Evolutionary conservation across 495 filamentous ascomycete genomes (phyloP).

Genomic region (Penicillium waksmanii): DNA sequence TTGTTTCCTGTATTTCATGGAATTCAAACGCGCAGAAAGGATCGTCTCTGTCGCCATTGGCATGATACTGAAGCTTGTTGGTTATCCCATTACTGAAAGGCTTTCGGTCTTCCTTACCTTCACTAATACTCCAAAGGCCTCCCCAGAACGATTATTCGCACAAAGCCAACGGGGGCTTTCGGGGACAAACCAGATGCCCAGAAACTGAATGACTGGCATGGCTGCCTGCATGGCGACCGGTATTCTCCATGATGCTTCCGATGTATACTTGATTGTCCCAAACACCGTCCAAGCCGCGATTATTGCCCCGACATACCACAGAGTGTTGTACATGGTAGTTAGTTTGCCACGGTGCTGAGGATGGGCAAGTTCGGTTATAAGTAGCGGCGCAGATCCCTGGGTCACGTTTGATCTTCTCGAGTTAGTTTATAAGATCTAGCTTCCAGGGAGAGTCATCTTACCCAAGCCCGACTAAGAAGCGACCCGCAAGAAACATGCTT

Average conservation of each 20-base stretch:
- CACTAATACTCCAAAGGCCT: conserved; percentile 15
- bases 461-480: conserved; percentile 25
- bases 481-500: conserved; percentile 20
- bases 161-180: conserved; percentile 56
- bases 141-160: conserved; percentile 34
- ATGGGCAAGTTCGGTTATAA: conserved; percentile 64
- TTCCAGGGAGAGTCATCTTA: not conserved
- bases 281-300: conserved; percentile 32
- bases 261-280: conserved; percentile 30
- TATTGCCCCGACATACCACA: conserved; percentile 64
- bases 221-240: conserved; percentile 29
- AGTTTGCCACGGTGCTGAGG: conserved; percentile 64
- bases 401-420: conserved; percentile 17
- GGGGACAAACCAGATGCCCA: conserved; percentile 34
- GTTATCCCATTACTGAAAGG: not conserved
- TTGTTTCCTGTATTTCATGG: conserved; percentile 28
- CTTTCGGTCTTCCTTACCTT: conserved; percentile 4
- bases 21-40: conserved; percentile 21
- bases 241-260: conserved; percentile 32
- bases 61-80: conserved; percentile 32
- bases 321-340: conserved; percentile 64
- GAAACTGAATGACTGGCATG: conserved; percentile 27
- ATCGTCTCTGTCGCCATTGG: conserved; percentile 26
- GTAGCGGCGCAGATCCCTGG: conserved; percentile 51
- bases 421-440: not conserved